Conservation (phyloP, 2,329 filamentous ascomycete genomes). For the Pseudogymnoascus destructans region DNA sequence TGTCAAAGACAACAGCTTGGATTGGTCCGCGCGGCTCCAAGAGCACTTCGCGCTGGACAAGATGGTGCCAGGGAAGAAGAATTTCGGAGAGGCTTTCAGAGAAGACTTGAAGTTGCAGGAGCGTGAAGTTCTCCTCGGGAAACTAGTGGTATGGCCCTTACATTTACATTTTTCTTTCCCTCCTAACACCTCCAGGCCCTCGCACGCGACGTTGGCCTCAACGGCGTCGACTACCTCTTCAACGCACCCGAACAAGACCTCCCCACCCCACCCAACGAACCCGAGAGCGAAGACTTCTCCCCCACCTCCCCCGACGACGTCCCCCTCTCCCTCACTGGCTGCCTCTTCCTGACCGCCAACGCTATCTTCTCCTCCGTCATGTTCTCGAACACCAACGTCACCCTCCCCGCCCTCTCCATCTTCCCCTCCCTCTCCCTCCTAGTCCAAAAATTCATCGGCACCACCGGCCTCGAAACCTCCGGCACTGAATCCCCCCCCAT, state of each 20-base stretch:
- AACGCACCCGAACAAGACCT: constrained; percentile 30
- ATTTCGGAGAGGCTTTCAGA: constrained; percentile 50
- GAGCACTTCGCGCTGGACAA: constrained; percentile 55
- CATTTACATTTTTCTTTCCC: constrained; percentile 10
- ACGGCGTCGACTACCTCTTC: constrained; percentile 31
- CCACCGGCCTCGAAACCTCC: constrained; percentile 35
- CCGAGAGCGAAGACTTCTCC: constrained; percentile 24
- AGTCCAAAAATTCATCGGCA: constrained; percentile 39
- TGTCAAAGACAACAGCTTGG: constrained; percentile 45
- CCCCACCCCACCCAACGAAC: constrained; percentile 30
- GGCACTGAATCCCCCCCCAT: constrained; percentile 37
- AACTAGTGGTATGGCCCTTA: constrained; percentile 45
- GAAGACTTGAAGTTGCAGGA: constrained; percentile 47
- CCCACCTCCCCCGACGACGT: constrained; percentile 38
- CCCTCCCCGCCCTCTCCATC: constrained; percentile 39
- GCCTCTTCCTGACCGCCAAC: constrained; percentile 46
- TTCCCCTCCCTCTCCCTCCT: constrained; percentile 48
- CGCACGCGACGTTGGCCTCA: constrained; percentile 46
- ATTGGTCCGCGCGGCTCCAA: constrained; percentile 51
- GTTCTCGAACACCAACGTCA: constrained; percentile 40
- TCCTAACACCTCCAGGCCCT: constrained; percentile 21
- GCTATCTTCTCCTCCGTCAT: constrained; percentile 49
- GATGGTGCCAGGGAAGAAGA: constrained; percentile 47
- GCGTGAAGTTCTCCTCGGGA: constrained; percentile 54
- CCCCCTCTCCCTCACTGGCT: constrained; percentile 44